phyloP scores from a whole-genome alignment of 169 alveolate genomes.

The Gregarina niphandrodes region DNA sequence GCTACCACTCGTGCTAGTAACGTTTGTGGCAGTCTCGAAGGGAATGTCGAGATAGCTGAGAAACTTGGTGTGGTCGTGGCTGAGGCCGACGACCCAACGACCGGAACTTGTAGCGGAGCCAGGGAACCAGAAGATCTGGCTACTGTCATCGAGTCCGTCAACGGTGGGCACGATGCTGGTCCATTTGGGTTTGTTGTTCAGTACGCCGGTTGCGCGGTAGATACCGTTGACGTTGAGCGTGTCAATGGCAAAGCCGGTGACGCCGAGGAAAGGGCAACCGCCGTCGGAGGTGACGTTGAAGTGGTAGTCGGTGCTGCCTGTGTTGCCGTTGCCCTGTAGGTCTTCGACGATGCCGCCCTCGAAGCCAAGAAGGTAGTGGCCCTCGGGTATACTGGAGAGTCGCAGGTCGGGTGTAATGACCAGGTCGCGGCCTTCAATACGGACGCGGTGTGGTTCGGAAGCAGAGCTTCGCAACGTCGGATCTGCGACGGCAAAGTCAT shows the following conservation, averaged over 20 bases:
- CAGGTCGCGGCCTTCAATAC: slow-evolving; percentile 18
- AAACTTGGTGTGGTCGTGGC: slow-evolving; percentile 18
- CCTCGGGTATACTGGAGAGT: slow-evolving; percentile 25
- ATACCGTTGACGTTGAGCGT: slow-evolving; percentile 29
- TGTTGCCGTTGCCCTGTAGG: slow-evolving; percentile 23
- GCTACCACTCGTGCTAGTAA: too few species aligned
- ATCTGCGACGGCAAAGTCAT: too few species aligned
- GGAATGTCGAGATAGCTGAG: slow-evolving; percentile 21
- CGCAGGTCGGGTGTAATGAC: slow-evolving; percentile 16
- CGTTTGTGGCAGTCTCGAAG: slow-evolving; percentile 12
- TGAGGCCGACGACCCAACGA: slow-evolving; percentile 28
- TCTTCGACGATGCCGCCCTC: slow-evolving; percentile 25
- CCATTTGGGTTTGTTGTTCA: slow-evolving; percentile 27
- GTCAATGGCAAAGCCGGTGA: slow-evolving; percentile 28
- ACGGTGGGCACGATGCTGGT: too few species aligned
- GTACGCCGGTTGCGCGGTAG: slow-evolving; percentile 23
- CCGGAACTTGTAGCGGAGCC: background rate
- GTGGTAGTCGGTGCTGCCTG: slow-evolving; percentile 8
- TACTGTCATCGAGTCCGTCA: slow-evolving; percentile 21
- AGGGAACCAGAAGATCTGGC: background rate
- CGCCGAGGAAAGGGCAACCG: slow-evolving; percentile 28
- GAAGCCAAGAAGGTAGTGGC: slow-evolving; percentile 17
- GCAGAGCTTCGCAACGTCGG: too few species aligned
- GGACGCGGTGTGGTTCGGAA: too few species aligned
- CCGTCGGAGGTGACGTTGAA: slow-evolving; percentile 22